Percentiles rank a stretch among this genome's conserved stretches.
These are phyloP conservation scores for Meyerozyma elateridarum DNA, from an alignment of 1,139 yeast species.

Conservation along the genomic window DNA sequence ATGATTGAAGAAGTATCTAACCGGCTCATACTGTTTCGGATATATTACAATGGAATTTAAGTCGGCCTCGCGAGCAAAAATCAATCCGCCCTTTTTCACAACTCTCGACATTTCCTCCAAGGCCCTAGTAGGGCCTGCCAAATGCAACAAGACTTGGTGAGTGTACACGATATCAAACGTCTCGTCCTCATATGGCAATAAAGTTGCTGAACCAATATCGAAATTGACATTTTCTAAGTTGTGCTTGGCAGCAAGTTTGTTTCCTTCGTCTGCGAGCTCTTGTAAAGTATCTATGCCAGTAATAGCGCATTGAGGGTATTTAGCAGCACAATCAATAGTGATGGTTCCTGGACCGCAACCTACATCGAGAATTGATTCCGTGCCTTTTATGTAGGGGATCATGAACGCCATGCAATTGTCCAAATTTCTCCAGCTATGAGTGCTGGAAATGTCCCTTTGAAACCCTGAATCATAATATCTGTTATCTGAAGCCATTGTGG, in stretches of 20 bases:
- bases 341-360: constrained; percentile 44
- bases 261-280: constrained; percentile 26
- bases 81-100: constrained; percentile 10
- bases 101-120: constrained; percentile 10
- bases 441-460: constrained; percentile 18
- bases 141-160: constrained; percentile 37
- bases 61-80: constrained; percentile 32
- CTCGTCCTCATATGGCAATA: constrained; percentile 30
- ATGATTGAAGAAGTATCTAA: neutral
- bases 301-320: constrained; percentile 23
- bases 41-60: constrained; percentile 14
- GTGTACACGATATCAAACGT: constrained; percentile 35
- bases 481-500: constrained; percentile 13
- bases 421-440: constrained; percentile 35
- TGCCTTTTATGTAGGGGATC: constrained; percentile 23
- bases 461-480: constrained; percentile 22
- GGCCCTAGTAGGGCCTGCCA: constrained; percentile 22
- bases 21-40: constrained; percentile 17
- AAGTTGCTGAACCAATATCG: constrained; percentile 25
- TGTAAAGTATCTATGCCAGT: constrained; percentile 32
- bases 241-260: constrained; percentile 4
- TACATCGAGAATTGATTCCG: constrained; percentile 30
- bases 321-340: constrained; percentile 30
- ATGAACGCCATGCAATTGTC: constrained; percentile 25
- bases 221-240: constrained; percentile 21